Evolutionary conservation across 495 filamentous ascomycete genomes (phyloP), one percentile per base, ranked within the genome.

Genomic region (Aspergillus nanangensis): DNA sequence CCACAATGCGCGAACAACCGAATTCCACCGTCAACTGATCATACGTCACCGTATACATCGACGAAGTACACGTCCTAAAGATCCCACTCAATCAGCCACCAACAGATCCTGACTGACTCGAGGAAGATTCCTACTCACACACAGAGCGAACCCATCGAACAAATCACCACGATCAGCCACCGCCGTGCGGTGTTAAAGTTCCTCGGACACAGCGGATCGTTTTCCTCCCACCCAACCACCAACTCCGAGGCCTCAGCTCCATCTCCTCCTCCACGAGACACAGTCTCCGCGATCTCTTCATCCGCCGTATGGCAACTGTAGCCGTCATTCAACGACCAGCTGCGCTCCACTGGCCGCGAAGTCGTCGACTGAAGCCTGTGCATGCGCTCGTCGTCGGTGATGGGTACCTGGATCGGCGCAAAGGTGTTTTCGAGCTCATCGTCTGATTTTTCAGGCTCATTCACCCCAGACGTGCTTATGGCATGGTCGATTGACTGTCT

Each of bases 41-140:
- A 63, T 96, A 97, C 0, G 86, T 94, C 8, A 79, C 79, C 2
- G 90, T 92, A 58, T 98, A 96, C 56, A 95, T 82, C 1, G 90
- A 91, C 17, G 87, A 92, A 2, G 88, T 79, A 61, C 88, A 92
- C 5, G 92, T 96, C 39, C 88, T 92, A 58, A n/a, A n/a, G n/a
- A n/a, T n/a, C n/a, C n/a, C n/a, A n/a, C n/a, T n/a, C n/a, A n/a
- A n/a, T n/a, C n/a, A n/a, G n/a, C n/a, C n/a, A n/a, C n/a, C n/a
- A n/a, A n/a, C n/a, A n/a, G n/a, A n/a, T n/a, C n/a, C n/a, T n/a
- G n/a, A n/a, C n/a, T n/a, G n/a, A n/a, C n/a, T n/a, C n/a, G n/a
- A n/a, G n/a, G n/a, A n/a, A n/a, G n/a, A n/a, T n/a, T n/a, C n/a
- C n/a, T n/a, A 83, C 87, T 76, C 74, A 92, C 88, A 96, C 91